These are phyloP conservation scores for Neoboletus brunneissimus DNA, from an alignment of 768 basidiomycete species.

Conservation along the genomic window DNA sequence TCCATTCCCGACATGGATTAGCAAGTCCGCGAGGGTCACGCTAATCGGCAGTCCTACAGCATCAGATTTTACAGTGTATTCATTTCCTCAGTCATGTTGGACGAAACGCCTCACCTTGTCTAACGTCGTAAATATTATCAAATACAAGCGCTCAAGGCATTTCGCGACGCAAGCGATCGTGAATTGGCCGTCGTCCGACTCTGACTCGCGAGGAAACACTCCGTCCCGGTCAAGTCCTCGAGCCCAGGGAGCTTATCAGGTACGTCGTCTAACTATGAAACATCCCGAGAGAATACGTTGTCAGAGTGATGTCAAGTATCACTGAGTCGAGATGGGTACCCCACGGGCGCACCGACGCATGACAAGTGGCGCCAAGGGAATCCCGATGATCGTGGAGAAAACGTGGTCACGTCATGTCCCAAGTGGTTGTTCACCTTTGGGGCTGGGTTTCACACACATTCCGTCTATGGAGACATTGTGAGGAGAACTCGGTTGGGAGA, in stretches of 20 bases:
- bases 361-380: background rate
- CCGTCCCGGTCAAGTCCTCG: background rate
- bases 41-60: background rate
- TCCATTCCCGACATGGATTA: background rate
- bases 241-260: background rate
- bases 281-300: background rate
- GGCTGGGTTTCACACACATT: background rate
- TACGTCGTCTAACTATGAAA: background rate
- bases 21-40: background rate
- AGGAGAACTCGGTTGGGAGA: slow-evolving; percentile 11
- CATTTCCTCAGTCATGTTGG: background rate
- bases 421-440: slow-evolving; percentile 9
- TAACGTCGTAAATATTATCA: too few relatives aligned
- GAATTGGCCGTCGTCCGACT: background rate
- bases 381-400: slow-evolving; percentile 11
- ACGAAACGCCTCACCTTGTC: background rate
- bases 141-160: background rate
- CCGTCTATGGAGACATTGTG: slow-evolving; percentile 7
- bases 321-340: background rate
- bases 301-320: background rate
- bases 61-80: background rate
- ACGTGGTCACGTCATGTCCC: slow-evolving; percentile 16
- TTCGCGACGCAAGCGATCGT: background rate
- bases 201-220: background rate
- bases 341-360: too few relatives aligned